Evolutionary conservation across 139 green algal genomes (phyloP).

Genomic region (Volvox africanus): DNA sequence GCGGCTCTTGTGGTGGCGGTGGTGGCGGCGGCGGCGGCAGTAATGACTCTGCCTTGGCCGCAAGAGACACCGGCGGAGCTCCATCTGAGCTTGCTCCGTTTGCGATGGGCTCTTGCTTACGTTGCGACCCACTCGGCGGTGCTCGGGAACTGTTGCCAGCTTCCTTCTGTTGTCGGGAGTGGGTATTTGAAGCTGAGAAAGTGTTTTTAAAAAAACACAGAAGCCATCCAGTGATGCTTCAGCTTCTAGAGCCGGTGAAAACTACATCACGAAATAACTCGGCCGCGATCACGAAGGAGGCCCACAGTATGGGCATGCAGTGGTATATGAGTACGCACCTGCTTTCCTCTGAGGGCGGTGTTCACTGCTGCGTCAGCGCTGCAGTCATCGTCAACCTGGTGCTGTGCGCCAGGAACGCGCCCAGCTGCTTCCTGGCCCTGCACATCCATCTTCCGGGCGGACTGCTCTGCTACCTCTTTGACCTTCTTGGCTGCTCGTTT

Average conservation of each 20-base stretch:
- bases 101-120: neutral
- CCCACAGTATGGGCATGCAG: neutral
- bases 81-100: neutral
- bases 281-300: neutral
- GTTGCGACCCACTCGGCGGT: neutral
- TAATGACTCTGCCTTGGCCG: neutral
- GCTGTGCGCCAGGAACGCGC: neutral
- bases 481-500: constrained; percentile 1
- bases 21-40: too few relatives aligned
- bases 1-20: neutral
- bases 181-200: neutral
- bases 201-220: neutral
- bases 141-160: neutral
- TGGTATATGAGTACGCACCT: neutral
- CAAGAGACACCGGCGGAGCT: neutral
- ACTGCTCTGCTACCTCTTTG: neutral
- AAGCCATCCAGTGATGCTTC: neutral
- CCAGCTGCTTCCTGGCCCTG: neutral
- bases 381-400: neutral
- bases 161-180: neutral
- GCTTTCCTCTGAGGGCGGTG: neutral
- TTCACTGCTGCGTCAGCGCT: neutral
- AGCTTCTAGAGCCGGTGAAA: neutral
- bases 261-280: neutral
- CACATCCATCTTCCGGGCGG: neutral